Evolutionary conservation across 305 asterid genomes (phyloP).

Genomic region (Galium porrigens): DNA sequence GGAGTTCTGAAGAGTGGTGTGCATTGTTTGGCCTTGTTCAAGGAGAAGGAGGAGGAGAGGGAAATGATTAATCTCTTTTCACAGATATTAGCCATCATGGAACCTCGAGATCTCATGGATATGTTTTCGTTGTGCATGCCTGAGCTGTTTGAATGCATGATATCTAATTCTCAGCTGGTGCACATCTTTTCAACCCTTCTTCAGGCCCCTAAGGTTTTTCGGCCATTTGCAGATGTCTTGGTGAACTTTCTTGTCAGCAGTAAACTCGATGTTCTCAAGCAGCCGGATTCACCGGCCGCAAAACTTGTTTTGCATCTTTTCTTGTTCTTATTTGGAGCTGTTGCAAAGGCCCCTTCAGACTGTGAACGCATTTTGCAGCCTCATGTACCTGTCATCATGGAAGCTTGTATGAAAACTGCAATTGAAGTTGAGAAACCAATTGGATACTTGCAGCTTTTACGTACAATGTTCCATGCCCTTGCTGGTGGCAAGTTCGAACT

Average conservation of each 20-base stretch:
- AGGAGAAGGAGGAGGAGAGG: constrained; percentile 97
- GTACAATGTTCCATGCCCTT: constrained; percentile 94
- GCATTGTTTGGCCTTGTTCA: constrained; percentile 88
- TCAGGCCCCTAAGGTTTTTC: constrained; percentile 87
- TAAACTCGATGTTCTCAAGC: constrained; percentile 97
- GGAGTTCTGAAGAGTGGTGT: constrained; percentile 97
- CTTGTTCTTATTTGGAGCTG: constrained; percentile 75
- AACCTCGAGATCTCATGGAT: constrained; percentile 97
- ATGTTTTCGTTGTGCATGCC: constrained; percentile 99
- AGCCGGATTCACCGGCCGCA: constrained; percentile 95
- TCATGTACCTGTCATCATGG: constrained; percentile 88
- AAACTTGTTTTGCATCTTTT: constrained; percentile 96
- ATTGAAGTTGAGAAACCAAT: constrained; percentile 85
- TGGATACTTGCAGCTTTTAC: constrained; percentile 89
- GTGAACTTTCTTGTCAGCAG: constrained; percentile 89
- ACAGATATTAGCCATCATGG: constrained; percentile 93
- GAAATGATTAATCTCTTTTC: constrained; percentile 90
- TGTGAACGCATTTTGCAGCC: constrained; percentile 97
- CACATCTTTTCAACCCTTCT: constrained; percentile 84
- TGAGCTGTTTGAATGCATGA: constrained; percentile 96
- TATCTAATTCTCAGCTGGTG: constrained; percentile 81
- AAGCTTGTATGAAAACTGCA: constrained; percentile 90
- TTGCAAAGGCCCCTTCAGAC: constrained; percentile 90
- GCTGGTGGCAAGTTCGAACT: constrained; percentile 95
- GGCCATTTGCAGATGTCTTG: constrained; percentile 95